Conservation (phyloP, 2,329 filamentous ascomycete species). For the Harringtonia lauricola region DNA sequence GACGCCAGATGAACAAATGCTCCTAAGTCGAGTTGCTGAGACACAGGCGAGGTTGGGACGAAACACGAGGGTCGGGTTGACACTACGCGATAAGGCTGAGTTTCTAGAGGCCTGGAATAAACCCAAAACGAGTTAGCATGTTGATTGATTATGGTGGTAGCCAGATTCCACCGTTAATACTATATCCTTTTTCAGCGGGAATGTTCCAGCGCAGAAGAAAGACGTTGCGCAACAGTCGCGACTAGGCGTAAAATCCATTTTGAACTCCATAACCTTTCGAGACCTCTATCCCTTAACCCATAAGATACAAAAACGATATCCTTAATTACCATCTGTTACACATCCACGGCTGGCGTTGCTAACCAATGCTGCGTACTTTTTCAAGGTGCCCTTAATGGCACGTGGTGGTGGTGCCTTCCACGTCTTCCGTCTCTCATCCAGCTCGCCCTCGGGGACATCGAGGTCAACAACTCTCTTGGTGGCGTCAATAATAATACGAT, state of each 20-base stretch:
- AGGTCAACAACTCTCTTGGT: constrained; percentile 61
- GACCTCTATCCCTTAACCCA: too few species aligned
- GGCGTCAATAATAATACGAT: constrained; percentile 72
- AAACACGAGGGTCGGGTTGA: constrained; percentile 80
- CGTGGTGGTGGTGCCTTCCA: constrained; percentile 53
- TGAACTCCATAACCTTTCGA: too few species aligned
- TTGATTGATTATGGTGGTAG: constrained; percentile 13
- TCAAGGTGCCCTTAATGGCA: constrained; percentile 53
- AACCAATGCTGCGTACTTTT: constrained; percentile 55
- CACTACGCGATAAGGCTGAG: constrained; percentile 67
- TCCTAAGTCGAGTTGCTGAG: constrained; percentile 73
- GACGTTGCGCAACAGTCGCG: too few species aligned
- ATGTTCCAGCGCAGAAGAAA: too few species aligned
- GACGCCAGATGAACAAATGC: constrained; percentile 48
- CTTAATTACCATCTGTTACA: constrained; percentile 34
- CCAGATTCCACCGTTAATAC: too few species aligned
- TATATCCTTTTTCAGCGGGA: too few species aligned
- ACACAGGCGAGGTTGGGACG: constrained; percentile 77
- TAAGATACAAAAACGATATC: constrained; percentile 5
- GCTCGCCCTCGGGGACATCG: constrained; percentile 53
- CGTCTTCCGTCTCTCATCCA: constrained; percentile 41
- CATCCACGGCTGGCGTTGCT: constrained; percentile 49
- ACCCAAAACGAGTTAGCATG: constrained; percentile 16
- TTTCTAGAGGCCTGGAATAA: constrained; percentile 62
- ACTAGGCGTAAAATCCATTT: too few species aligned